phyloP scores from a whole-genome alignment of 345 rosid genomes.

The Lepidium didymum region DNA sequence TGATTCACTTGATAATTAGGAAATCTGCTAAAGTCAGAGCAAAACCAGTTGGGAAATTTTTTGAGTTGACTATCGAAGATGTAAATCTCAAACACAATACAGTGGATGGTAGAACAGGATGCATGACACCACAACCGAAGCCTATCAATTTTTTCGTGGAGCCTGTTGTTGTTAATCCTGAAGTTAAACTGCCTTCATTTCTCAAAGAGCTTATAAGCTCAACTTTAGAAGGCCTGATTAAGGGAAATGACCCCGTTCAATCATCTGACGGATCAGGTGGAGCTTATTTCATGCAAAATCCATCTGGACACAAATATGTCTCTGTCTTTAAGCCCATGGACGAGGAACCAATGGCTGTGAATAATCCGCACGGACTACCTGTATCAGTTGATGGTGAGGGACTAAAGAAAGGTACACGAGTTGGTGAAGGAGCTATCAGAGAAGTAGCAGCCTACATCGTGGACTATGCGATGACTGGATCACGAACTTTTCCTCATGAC shows the following conservation, averaged over 20 bases:
- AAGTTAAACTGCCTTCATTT: constrained; percentile 34
- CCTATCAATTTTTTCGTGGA: constrained; percentile 46
- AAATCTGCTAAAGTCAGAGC: constrained; percentile 53
- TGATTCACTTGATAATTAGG: constrained; percentile 53
- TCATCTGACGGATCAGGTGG: constrained; percentile 88
- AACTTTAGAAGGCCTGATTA: constrained; percentile 59
- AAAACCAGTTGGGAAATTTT: constrained; percentile 42
- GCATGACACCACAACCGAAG: constrained; percentile 24
- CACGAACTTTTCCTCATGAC: constrained; percentile 26
- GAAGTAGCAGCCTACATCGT: constrained; percentile 88
- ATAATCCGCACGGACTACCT: constrained; percentile 60
- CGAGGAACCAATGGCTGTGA: constrained; percentile 88
- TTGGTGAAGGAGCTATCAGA: constrained; percentile 76
- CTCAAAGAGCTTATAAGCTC: constrained; percentile 48
- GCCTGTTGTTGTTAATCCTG: constrained; percentile 41
- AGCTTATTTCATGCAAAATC: constrained; percentile 78
- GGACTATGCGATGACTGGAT: constrained; percentile 57
- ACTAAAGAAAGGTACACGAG: constrained; percentile 77
- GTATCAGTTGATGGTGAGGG: constrained; percentile 71
- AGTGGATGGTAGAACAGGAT: constrained; percentile 16
- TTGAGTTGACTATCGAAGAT: constrained; percentile 49
- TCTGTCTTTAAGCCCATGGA: constrained; percentile 84
- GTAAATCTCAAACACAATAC: constrained; percentile 20
- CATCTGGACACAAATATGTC: constrained; percentile 46
- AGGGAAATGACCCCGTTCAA: constrained; percentile 51